Percentiles rank a stretch among this genome's conserved stretches.
These are phyloP conservation scores for Dimargaris cristalligena DNA, from an alignment of 192 early-diverging fungal species.

Conservation along the genomic window DNA sequence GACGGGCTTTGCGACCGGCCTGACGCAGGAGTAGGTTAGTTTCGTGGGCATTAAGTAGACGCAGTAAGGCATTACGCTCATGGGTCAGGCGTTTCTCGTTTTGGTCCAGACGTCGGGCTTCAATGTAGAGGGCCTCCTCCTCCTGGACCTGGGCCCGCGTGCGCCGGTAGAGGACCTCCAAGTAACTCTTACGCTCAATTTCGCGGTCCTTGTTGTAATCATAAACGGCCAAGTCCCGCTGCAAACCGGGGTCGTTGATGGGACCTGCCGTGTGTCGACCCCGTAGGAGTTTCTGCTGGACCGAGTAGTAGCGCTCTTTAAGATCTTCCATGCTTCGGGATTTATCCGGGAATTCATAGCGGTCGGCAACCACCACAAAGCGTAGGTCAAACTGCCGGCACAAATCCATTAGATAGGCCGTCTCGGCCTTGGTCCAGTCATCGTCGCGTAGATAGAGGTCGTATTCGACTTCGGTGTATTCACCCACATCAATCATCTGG, in stretches of 20 bases:
- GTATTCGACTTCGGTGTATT: constrained; percentile 79
- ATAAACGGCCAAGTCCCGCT: constrained; percentile 25
- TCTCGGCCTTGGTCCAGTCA: constrained; percentile 73
- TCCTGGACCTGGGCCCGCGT: constrained; percentile 70
- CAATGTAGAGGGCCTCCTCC: constrained; percentile 64
- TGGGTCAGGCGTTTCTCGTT: constrained; percentile 57
- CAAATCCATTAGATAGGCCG: constrained; percentile 61
- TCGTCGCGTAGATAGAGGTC: constrained; percentile 46
- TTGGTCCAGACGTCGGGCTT: constrained; percentile 62
- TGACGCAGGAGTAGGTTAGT: constrained; percentile 3
- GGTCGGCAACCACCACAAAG: constrained; percentile 71
- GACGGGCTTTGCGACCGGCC: not conserved
- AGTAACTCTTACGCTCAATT: constrained; percentile 62
- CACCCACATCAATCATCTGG: constrained; percentile 41
- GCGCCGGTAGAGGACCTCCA: constrained; percentile 50
- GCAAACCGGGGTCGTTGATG: constrained; percentile 23
- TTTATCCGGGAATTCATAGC: constrained; percentile 40
- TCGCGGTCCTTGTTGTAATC: constrained; percentile 44
- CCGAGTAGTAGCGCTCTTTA: constrained; percentile 69
- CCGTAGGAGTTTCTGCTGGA: constrained; percentile 45
- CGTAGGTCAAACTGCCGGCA: constrained; percentile 61
- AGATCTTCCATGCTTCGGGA: constrained; percentile 44
- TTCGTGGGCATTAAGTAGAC: constrained; percentile 32
- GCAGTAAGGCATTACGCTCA: constrained; percentile 65
- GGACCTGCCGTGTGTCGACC: constrained; percentile 27